Conservation (phyloP, 78 protist genomes). For the Protostelium mycophagum region DNA sequence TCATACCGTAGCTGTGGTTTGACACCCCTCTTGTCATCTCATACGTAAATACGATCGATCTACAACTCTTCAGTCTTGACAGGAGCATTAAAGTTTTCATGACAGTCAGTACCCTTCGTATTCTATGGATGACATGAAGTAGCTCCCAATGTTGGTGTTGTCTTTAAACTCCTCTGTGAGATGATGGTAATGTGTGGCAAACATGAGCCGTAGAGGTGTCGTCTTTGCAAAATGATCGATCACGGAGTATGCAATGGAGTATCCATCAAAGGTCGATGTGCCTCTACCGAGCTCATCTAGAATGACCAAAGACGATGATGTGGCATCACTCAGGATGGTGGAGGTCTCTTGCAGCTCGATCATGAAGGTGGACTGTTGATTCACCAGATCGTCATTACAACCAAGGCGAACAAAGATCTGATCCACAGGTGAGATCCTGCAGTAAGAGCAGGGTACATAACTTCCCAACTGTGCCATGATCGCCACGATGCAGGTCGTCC, state of each 20-base stretch:
- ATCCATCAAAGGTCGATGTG: conserved; percentile 93
- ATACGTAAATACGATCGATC: not conserved
- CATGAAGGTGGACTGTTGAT: conserved; percentile 83
- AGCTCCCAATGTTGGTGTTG: conserved; percentile 31
- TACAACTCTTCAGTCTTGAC: too few species aligned
- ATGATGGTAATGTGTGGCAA: conserved; percentile 88
- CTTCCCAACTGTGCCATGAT: conserved; percentile 91
- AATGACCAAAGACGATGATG: conserved; percentile 74
- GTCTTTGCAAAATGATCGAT: conserved; percentile 42
- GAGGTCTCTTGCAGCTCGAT: conserved; percentile 86
- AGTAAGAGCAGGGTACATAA: conserved; percentile 82
- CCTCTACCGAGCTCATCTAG: conserved; percentile 95
- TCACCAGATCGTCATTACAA: conserved; percentile 69
- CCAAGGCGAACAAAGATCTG: conserved; percentile 90
- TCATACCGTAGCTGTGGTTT: not conserved
- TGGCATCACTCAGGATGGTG: conserved; percentile 51
- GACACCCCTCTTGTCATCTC: not conserved
- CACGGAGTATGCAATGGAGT: conserved; percentile 82
- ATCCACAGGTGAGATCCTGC: conserved; percentile 56
- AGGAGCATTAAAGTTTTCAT: too few species aligned
- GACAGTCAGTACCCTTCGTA: not conserved
- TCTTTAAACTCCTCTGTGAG: conserved; percentile 41
- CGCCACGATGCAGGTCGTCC: conserved; percentile 27
- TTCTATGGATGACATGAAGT: conserved; percentile 75
- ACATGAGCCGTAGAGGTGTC: conserved; percentile 44